Evolutionary conservation across 106 monocot genomes (phyloP), one percentile per base, ranked within the genome.

Genomic region (Dendrobium catenatum): DNA sequence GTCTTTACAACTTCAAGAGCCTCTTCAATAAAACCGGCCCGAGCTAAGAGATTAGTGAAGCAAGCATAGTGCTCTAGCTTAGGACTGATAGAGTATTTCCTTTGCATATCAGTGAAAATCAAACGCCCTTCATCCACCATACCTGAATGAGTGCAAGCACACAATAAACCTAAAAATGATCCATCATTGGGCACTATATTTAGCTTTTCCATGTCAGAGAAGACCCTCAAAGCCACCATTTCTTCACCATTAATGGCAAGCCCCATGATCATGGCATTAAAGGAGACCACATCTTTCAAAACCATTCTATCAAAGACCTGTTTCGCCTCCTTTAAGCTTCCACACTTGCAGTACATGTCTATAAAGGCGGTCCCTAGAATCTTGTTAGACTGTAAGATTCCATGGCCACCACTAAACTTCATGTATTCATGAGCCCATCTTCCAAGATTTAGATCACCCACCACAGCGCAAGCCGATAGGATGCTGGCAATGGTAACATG

Each of bases 311-410:
- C 88, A 73, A 94, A 94, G 18, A 89, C 78, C 77, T 82, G 40
- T 19, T 89, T 88, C 16, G 94, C 84, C 72, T 59, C 81, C 79
- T 83, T 83, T 42, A 89, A 54, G 64, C 72, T 78, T 44, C 90
- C 93, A 75, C 93, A 91, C 72, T 93, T 93, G 5, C 91, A 90
- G 20, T 91, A 94, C 94, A 94, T 91, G 51, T 94, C 94, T n/a
- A 94, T 80, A 79, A 94, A 72, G 17, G 91, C 84, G 27, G 91
- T 89, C 9, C 86, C 91, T 0, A 91, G 56, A 77, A 85, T 89
- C 84, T 27, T 83, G 56, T 31, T 80, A 40, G 26, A 88, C 27
- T 70, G 10, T n/a, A 87, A 77, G 8, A 64, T 44, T 19, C 78
- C 67, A 42, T 43, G 40, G 0, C 58, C 83, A 11, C 83, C 82